Evolutionary conservation across 768 basidiomycete genomes (phyloP), one percentile per base, ranked within the genome.

Genomic region (Terana coerulea): DNA sequence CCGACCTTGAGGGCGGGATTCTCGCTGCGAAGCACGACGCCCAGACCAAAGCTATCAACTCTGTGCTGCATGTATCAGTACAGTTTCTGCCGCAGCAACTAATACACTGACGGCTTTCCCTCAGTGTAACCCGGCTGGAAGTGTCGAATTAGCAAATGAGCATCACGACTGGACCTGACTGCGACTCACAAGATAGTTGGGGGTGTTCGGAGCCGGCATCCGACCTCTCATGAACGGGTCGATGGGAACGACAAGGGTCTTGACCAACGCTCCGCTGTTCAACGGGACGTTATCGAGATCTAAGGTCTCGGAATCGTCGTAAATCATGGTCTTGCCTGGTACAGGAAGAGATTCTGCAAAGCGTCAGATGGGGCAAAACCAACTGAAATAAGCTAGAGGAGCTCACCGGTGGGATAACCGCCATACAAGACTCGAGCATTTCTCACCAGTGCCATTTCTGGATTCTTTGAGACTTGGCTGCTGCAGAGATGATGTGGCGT

Each of bases 11-110:
- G 9, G 3, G 47, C 26, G 19, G 40, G 40, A 46, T 57, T 52
- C 49, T 65, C 64, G 2, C 62, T 64, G 46, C 62, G 62, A 0
- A 65, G 34, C 15, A 65, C 62, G 35, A 64, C 56, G 43, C 62
- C 61, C 8, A 65, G 58, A 26, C 62, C 61, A 28, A 8, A 60
- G 54, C 60, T 65, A 36, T 37, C 22, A 11, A 65, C 19, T 9
- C 62, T 63, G 36, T 24, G 19, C 28, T 9, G n/a, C 60, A 21
- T 36, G 61, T 52, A 40, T 78, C 74, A 0, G 75, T 76, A n/a
- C 22, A 11, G 14, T 7, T 15, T 40, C 35, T 11, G 15, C 26
- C 3, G 46, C 49, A 36, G 5, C 57, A 31, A 22, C 14, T 17
- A 3, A 21, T 5, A 15, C 11, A n/a, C n/a, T n/a, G n/a, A n/a